Base-by-base conservation (phyloP, 139 green algal species). In the Eudorina sp. region DNA sequence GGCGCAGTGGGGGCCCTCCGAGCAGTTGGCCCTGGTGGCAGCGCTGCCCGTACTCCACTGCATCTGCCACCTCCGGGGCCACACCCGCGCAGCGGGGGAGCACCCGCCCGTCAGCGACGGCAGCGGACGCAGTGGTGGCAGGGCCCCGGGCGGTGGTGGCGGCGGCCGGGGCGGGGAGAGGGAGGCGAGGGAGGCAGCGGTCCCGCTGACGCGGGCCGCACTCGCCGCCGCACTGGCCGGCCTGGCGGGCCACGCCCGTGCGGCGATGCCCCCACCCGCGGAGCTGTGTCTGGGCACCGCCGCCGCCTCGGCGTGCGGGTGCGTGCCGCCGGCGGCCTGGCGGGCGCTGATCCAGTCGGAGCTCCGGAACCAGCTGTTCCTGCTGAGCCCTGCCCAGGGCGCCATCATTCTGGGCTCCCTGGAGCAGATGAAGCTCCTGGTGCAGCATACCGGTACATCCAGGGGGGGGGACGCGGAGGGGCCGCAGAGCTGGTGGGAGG, bases 361-460 rank as follows among this genome's bases (percentile, higher is more conserved):
- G 81, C 45, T 87, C 16, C 81, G 62, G 27, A 78, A 45, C 81
- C 81, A 87, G 81, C 3, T 79, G 7, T 78, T 79, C 21, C 31
- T 87, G 31, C 34, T 87, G 18, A 79, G 31, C 2, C 7, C 64
- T 3, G 27, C 21, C 8, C 64, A 87, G 19, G 81, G 45, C 31
- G 64, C 81, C 11, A 64, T 87, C 5, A 53, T 60, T 27, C 45
- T 78, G 31, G 43, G 5, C 3, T 41, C 81, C 55, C n/a, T 87
- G 66, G 60, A 76, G 43, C 2, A 0, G 53, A 23, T 72, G 53
- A n/a, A n/a, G n/a, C n/a, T n/a, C n/a, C n/a, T n/a, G n/a, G n/a
- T n/a, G n/a, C n/a, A n/a, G n/a, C n/a, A n/a, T n/a, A n/a, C n/a
- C n/a, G n/a, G n/a, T n/a, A n/a, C n/a, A n/a, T n/a, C n/a, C n/a